These are phyloP conservation scores for Wakefieldia striispora DNA, from an alignment of 768 basidiomycete genomes.

Conservation along the genomic window DNA sequence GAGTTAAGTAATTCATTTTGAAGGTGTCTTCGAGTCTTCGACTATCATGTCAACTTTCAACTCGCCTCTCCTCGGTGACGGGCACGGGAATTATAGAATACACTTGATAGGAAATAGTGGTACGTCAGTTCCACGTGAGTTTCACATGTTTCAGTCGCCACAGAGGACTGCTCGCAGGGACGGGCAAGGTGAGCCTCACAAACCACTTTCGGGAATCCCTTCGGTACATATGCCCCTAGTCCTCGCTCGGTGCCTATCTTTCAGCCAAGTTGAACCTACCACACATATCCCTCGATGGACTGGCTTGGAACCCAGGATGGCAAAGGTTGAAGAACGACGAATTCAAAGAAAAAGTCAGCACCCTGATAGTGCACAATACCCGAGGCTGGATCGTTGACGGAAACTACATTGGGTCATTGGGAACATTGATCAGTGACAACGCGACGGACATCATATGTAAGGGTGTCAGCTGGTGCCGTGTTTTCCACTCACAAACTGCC, in stretches of 20 bases:
- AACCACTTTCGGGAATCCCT: too few relatives aligned
- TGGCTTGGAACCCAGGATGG: conserved; percentile 55
- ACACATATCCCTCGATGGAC: conserved; percentile 43
- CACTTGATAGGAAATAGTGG: conserved; percentile 54
- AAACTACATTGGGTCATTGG: conserved; percentile 33
- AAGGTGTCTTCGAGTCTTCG: not conserved
- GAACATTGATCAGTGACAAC: conserved; percentile 33
- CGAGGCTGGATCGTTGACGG: conserved; percentile 58
- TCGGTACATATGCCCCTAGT: conserved; percentile 29
- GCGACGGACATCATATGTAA: conserved; percentile 56
- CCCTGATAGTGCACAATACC: conserved; percentile 28
- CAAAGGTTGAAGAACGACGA: conserved; percentile 26
- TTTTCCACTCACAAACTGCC: not conserved
- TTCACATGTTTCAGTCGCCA: not conserved
- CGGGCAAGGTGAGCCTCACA: conserved; percentile 37
- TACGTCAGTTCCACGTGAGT: conserved; percentile 23
- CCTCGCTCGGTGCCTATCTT: conserved; percentile 46
- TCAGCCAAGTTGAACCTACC: conserved; percentile 44
- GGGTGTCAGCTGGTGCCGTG: conserved; percentile 12
- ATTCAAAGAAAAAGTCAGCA: conserved; percentile 16
- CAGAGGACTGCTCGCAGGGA: conserved; percentile 22
- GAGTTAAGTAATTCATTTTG: too few relatives aligned
- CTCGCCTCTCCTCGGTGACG: conserved; percentile 41
- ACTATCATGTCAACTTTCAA: conserved; percentile 10
- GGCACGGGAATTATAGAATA: conserved; percentile 44